Evolutionary conservation across 768 basidiomycete genomes (phyloP), one percentile per base, ranked within the genome.

Genomic region (Tremella mesenterica): DNA sequence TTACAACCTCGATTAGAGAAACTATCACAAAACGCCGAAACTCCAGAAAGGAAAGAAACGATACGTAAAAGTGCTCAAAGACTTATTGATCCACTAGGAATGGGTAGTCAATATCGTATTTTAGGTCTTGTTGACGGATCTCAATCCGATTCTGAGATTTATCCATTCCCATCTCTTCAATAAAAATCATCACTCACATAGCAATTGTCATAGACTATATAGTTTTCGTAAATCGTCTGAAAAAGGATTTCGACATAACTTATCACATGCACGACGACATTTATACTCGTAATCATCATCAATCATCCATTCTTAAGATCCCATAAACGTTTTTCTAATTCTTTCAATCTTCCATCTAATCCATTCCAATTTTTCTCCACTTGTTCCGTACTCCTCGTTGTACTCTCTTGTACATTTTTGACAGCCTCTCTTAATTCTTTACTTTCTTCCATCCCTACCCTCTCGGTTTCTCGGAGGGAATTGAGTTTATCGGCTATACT

Each of bases 91-190:
- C 77, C 77, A 1, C 75, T 75, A 10, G 78, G 88, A 18, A 97
- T 97, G 93, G 93, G 95, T 0, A 77, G 71, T 33, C 81, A 93
- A 75, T 97, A 96, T 67, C 79, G 83, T 71, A 79, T 96, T 16
- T 74, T 96, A 70, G 90, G 83, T 1, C 57, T 85, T 2, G 76
- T 75, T 16, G 63, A 66, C 13, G 61, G 41, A 38, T 28, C 33
- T 6, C 33, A 43, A 26, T 34, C 3, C 25, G 48, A 30, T 7
- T 50, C 4, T 30, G 62, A 57, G 18, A 48, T 66, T 1, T 66
- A 66, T 52, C 64, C 64, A 2, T 66, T 66, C 44, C 13, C 29
- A 39, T 23, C 44, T 9, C 26, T 14, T 10, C 46, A 18, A 13
- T 12, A 5, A 9, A 25, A 6, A 6, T 29, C 12, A 29, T 10